Percentiles rank a stretch among this genome's conserved stretches.
phyloP scores from a whole-genome alignment of 1,139 yeast species.

The Candida sp. region DNA sequence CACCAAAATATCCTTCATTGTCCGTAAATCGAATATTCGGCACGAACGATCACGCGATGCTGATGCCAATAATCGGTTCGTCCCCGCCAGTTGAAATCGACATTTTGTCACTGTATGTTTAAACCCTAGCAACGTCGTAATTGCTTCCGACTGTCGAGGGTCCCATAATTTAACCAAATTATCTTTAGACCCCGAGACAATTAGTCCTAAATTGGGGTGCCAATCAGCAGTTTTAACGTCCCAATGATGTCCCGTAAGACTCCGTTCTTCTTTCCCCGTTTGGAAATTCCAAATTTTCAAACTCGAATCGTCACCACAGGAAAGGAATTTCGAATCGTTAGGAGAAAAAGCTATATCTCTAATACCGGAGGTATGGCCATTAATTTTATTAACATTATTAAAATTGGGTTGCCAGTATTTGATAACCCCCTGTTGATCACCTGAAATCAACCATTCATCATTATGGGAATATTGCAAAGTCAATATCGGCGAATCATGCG shows the following conservation, averaged over 20 bases:
- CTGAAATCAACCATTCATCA: constrained; percentile 92
- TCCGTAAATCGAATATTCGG: constrained; percentile 80
- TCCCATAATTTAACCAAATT: constrained; percentile 95
- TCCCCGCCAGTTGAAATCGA: constrained; percentile 72
- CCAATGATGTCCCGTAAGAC: constrained; percentile 94
- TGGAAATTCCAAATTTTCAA: constrained; percentile 94
- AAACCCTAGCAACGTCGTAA: constrained; percentile 84
- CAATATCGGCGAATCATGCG: constrained; percentile 89
- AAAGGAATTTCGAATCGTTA: constrained; percentile 83
- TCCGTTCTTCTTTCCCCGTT: constrained; percentile 80
- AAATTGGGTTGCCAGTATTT: constrained; percentile 99
- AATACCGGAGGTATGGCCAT: constrained; percentile 78
- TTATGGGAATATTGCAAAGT: constrained; percentile 80
- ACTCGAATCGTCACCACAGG: constrained; percentile 89
- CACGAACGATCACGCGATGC: constrained; percentile 88
- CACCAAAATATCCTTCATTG: constrained; percentile 72
- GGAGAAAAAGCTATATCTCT: constrained; percentile 90
- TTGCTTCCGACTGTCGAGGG: constrained; percentile 72
- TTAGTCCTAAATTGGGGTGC: constrained; percentile 86
- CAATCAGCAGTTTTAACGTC: constrained; percentile 97
- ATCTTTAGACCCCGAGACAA: constrained; percentile 90
- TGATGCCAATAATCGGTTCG: constrained; percentile 72
- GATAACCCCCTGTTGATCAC: constrained; percentile 88
- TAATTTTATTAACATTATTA: constrained; percentile 85
- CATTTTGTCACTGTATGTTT: constrained; percentile 90